Base-by-base conservation (phyloP, 192 early-diverging fungal species). In the Podila epigama region DNA sequence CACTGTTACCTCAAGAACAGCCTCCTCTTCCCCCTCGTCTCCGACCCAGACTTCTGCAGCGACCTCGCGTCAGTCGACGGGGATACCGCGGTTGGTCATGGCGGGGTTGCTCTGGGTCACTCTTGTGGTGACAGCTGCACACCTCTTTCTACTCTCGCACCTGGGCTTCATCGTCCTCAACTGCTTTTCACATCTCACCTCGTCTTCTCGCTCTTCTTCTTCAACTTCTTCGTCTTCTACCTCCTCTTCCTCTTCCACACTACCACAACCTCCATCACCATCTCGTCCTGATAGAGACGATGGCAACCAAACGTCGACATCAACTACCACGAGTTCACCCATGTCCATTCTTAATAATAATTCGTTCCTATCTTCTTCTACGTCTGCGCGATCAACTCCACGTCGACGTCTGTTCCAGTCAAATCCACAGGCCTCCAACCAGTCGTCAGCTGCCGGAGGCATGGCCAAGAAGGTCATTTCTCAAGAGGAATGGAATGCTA, bases 401-500 rank as follows among this genome's bases (percentile, higher is more conserved):
- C 27, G 33, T 31, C 66, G 61, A 11, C 69, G 56, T 13, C 20
- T 28, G 13, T 37, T 48, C 12, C 73, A 68, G 66, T 77, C 73
- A 41, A 77, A 63, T 39, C 28, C 65, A 42, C 73, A 77, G 66
- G 34, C 73, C 41, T 58, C 65, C 20, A 77, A 54, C 50, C 73
- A 51, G 20, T 40, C 64, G 33, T 40, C 60, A 48, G 58, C 51
- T 39, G 34, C 73, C 10, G 53, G 41, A 9, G 48, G 54, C 25
- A 51, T 82, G 20, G 58, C 83, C 37, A 92, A 88, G 61, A 90
- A 87, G 60, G 80, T 63, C 7, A 87, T 93, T 59, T 66, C 87
- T 51, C 69, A 83, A 69, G 91, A 93, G 18, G 95, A 97, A 62
- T 97, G 95, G 95, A 89, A 95, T 60, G 80, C 85, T 63, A 91